Conservation (phyloP, 352 stramenopile genomes). For the Phytophthora chlamydospora region DNA sequence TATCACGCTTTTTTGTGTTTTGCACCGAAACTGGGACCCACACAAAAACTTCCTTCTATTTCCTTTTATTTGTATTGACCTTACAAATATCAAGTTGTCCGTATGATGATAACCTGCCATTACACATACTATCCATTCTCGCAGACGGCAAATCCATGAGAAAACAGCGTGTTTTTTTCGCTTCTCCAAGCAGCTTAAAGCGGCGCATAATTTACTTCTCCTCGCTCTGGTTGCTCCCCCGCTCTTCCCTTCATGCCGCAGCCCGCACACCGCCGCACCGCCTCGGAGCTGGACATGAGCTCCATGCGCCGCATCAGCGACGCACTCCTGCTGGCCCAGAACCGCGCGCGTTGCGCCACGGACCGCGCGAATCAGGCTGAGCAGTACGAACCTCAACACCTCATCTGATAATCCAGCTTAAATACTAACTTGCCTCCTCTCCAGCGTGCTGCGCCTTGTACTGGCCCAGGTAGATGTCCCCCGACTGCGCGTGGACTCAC, state of each 20-base stretch:
- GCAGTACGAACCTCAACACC: slow-evolving; percentile 41
- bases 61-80: no score
- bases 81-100: no score
- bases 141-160: slow-evolving; percentile 1
- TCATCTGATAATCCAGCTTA: slow-evolving; percentile 10
- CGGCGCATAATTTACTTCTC: slow-evolving; percentile 22
- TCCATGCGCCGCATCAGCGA: slow-evolving; percentile 72
- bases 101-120: background rate
- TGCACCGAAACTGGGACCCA: background rate
- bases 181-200: slow-evolving; percentile 7
- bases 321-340: slow-evolving; percentile 74
- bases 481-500: slow-evolving; percentile 30
- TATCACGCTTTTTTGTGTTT: slow-evolving; percentile 16
- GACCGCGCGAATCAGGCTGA: slow-evolving; percentile 70
- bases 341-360: slow-evolving; percentile 59
- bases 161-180: slow-evolving; percentile 2
- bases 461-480: slow-evolving; percentile 34
- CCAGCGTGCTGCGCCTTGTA: slow-evolving; percentile 37
- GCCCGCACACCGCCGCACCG: slow-evolving; percentile 38
- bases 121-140: background rate
- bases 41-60: background rate
- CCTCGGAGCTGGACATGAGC: slow-evolving; percentile 60
- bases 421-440: background rate
- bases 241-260: slow-evolving; percentile 15
- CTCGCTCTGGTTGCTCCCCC: no score